These are phyloP conservation scores for Kazachstania kunashirensis DNA, from an alignment of 805 yeast genomes.

Conservation along the genomic window DNA sequence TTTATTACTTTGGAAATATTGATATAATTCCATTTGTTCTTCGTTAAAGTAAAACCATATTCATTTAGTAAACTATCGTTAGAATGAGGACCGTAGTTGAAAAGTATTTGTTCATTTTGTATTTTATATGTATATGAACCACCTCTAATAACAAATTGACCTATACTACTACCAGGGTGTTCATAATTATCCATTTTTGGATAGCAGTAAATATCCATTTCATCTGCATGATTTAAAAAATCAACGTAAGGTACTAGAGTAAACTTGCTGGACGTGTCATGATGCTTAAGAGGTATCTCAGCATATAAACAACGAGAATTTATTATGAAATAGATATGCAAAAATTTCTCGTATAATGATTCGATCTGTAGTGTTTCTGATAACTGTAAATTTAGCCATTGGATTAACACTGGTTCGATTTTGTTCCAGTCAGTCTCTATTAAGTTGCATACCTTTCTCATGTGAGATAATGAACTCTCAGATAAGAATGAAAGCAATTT, in stretches of 20 bases:
- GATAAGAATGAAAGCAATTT: slow-evolving; percentile 37
- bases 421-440: slow-evolving; percentile 38
- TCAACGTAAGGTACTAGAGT: slow-evolving; percentile 91
- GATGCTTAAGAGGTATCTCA: slow-evolving; percentile 46
- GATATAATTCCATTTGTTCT: slow-evolving; percentile 59
- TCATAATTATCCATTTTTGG: slow-evolving; percentile 38
- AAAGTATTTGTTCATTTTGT: slow-evolving; percentile 46
- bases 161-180: slow-evolving; percentile 22
- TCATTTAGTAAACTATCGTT: slow-evolving; percentile 76
- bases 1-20: slow-evolving; percentile 46
- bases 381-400: slow-evolving; percentile 12
- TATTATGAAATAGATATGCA: slow-evolving; percentile 78
- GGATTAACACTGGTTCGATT: slow-evolving; percentile 25
- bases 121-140: slow-evolving; percentile 15
- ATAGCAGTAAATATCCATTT: slow-evolving; percentile 41
- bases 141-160: slow-evolving; percentile 22
- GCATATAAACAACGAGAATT: slow-evolving; percentile 87
- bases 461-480: slow-evolving; percentile 31
- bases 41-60: slow-evolving; percentile 63
- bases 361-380: background rate
- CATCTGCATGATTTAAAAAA: slow-evolving; percentile 61
- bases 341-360: slow-evolving; percentile 23
- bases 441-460: slow-evolving; percentile 33
- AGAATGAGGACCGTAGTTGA: slow-evolving; percentile 83
- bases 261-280: slow-evolving; percentile 47